Base-by-base conservation (phyloP, 139 green algal species). In the Nannochloris sp. region DNA sequence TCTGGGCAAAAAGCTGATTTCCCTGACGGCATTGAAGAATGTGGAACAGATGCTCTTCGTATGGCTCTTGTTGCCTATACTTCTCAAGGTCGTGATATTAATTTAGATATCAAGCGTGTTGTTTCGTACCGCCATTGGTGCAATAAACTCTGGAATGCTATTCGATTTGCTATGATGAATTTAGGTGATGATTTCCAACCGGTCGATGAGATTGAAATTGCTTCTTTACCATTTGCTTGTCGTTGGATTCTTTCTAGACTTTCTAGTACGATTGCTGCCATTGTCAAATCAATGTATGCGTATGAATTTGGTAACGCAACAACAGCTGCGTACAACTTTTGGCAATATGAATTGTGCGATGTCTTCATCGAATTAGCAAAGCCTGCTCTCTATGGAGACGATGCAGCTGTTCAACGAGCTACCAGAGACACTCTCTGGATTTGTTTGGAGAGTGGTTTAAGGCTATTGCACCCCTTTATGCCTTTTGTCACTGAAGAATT, bases 121-220 rank as follows among this genome's bases (percentile, higher is more conserved):
- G 87, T 96, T 2, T 83, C 85, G 2, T 97, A 97, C 84, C 85
- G 93, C 35, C 76, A 95, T 63, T 96, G 89, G 91, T 97, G 92
- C 88, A 98, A 98, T 84, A 98, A 98, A 85, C 84, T 98, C 46
- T 98, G 90, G 89, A 98, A 98, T 67, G 92, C 92, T 27, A 88
- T 96, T 72, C 74, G 77, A 14, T 98, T 96, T 76, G 90, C 87
- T 10, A 87, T 95, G 77, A 78, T 92, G 60, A 95, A 96, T 83
- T 79, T 97, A 23, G 83, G 83, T 0, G 58, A 83, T 6, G 80
- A 58, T 58, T 93, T 89, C 70, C 47, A 36, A 31, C 74, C 81
- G 6, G 54, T 45, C 12, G 39, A 55, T 44, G 10, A 53, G 33
- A 66, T 68, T 13, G 30, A 61, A 48, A 30, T 37, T 19, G 14